Evolutionary conservation across 805 yeast species (phyloP).

Genomic region (Candida odintsovae): DNA sequence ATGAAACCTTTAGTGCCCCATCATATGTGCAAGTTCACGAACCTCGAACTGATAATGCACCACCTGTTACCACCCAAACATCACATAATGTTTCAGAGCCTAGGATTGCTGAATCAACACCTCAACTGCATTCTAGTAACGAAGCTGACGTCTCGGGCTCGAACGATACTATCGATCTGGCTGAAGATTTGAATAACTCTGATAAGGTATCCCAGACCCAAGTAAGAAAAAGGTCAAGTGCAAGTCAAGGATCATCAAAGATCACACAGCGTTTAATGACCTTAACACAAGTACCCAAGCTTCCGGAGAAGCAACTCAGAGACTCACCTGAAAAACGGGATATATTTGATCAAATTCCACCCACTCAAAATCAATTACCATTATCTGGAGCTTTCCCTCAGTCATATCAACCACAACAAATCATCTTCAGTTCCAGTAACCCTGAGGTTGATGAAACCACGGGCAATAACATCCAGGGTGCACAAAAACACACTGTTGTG

Average conservation of each 20-base stretch:
- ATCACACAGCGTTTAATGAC: neutral
- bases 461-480: neutral
- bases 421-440: neutral
- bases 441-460: neutral
- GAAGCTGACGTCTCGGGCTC: neutral
- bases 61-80: neutral
- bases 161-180: neutral
- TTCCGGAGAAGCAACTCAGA: neutral
- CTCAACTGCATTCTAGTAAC: neutral
- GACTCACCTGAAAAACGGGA: neutral
- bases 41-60: neutral
- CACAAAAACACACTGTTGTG: neutral
- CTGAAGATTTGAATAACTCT: neutral
- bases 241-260: neutral
- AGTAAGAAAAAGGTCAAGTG: neutral
- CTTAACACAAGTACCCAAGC: neutral
- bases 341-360: too few species aligned
- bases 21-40: neutral
- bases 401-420: neutral
- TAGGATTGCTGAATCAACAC: neutral
- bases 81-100: neutral
- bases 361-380: neutral
- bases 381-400: neutral
- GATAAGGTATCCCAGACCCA: neutral
- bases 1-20: neutral